phyloP scores from a whole-genome alignment of 345 rosid genomes.

The Triadica sebifera region DNA sequence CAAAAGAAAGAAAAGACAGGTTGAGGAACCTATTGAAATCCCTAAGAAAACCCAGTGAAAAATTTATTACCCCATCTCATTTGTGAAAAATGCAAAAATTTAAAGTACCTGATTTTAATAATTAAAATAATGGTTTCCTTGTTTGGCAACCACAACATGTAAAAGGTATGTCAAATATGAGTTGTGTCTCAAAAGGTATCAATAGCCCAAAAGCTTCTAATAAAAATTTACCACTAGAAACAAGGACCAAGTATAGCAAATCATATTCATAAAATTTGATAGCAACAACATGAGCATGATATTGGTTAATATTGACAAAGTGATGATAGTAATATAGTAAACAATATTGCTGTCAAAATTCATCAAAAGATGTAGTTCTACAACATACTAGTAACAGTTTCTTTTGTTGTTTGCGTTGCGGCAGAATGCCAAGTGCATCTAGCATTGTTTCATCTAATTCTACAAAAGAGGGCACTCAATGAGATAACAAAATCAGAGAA shows the following conservation, averaged over 20 bases:
- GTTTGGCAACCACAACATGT: not conserved
- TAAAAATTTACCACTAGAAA: not conserved
- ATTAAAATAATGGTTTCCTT: not conserved
- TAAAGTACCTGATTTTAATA: too few relatives aligned
- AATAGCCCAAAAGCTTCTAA: not conserved
- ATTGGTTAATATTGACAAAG: not conserved
- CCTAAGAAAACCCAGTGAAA: too few relatives aligned
- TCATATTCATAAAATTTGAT: not conserved
- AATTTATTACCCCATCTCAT: too few relatives aligned
- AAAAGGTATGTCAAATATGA: not conserved
- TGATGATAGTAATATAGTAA: not conserved
- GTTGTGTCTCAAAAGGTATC: not conserved
- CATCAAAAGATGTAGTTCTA: slow-evolving; percentile 2
- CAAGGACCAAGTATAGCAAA: not conserved
- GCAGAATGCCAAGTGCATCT: slow-evolving; percentile 97
- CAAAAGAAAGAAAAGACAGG: not conserved
- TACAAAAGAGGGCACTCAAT: slow-evolving; percentile 31
- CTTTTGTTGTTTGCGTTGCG: slow-evolving; percentile 93
- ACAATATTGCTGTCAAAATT: not conserved
- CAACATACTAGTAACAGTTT: slow-evolving; percentile 79
- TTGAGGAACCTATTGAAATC: not conserved
- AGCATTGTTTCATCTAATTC: slow-evolving; percentile 96
- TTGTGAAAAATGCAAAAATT: too few relatives aligned
- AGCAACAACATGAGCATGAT: not conserved
- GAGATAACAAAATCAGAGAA: slow-evolving; percentile 23